Percentiles rank a stretch among this genome's conserved stretches.
phyloP scores from a whole-genome alignment of 108 stramenopile species.

The Cyclostephanos invisitatus region DNA sequence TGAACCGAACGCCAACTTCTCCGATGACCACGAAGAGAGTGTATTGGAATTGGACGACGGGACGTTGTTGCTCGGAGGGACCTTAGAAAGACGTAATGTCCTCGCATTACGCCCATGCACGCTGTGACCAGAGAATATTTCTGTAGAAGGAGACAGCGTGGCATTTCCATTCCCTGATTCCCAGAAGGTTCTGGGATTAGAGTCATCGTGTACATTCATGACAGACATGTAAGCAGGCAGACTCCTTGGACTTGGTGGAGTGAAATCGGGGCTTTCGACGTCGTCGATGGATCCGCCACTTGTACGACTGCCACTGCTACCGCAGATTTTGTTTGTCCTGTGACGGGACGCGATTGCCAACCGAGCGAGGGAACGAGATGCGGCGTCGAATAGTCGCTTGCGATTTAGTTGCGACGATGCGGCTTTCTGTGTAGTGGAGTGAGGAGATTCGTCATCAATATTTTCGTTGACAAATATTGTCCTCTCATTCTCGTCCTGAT shows the following conservation, averaged over 20 bases:
- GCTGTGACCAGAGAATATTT: conserved; percentile 36
- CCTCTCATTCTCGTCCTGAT: background rate
- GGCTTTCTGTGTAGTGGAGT: conserved; percentile 26
- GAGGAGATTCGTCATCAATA: conserved; percentile 15
- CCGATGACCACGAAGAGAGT: conserved; percentile 24
- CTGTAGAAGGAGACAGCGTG: conserved; percentile 1
- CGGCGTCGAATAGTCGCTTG: conserved; percentile 39
- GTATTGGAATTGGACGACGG: background rate
- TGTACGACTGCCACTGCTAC: background rate
- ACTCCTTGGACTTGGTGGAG: conserved; percentile 45
- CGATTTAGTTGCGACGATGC: conserved; percentile 33
- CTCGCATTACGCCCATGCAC: conserved; percentile 41
- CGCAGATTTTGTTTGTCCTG: background rate
- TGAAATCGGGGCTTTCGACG: conserved; percentile 25
- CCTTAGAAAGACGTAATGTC: conserved; percentile 24
- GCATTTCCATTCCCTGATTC: conserved; percentile 1
- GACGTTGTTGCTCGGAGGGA: background rate
- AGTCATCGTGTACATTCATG: conserved; percentile 33
- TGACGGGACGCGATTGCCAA: conserved; percentile 39
- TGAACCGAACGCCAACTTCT: conserved; percentile 26
- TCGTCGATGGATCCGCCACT: background rate
- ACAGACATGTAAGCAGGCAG: conserved; percentile 46
- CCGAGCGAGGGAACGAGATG: conserved; percentile 40
- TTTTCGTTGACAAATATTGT: background rate
- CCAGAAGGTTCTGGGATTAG: conserved; percentile 1